Conservation (phyloP, 805 yeast genomes). For the Barnettozyma siamensis region DNA sequence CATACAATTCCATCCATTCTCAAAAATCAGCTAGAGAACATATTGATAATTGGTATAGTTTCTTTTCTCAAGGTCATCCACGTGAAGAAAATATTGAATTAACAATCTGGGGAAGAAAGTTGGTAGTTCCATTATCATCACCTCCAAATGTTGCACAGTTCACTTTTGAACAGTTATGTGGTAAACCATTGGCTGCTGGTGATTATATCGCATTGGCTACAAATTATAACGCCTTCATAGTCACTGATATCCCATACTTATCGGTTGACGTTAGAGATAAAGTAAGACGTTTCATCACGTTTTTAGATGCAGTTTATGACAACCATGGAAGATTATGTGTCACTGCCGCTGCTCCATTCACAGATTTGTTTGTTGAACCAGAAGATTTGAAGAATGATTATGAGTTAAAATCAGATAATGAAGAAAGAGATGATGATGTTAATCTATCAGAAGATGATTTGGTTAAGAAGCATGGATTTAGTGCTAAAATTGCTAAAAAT, state of each 20-base stretch:
- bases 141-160: slow-evolving; percentile 86
- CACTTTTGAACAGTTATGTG: slow-evolving; percentile 82
- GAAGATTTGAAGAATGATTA: slow-evolving; percentile 41
- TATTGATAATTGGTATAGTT: slow-evolving; percentile 69
- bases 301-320: slow-evolving; percentile 93
- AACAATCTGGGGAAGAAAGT: slow-evolving; percentile 84
- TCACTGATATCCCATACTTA: slow-evolving; percentile 88
- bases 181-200: slow-evolving; percentile 84
- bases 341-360: slow-evolving; percentile 82
- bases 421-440: slow-evolving; percentile 22
- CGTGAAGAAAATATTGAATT: slow-evolving; percentile 32
- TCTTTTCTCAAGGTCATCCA: slow-evolving; percentile 60
- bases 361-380: slow-evolving; percentile 80
- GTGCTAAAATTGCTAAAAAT: slow-evolving; percentile 61
- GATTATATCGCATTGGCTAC: slow-evolving; percentile 84
- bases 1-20: slow-evolving; percentile 46
- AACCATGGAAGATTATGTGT: slow-evolving; percentile 83
- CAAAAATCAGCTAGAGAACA: slow-evolving; percentile 51
- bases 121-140: slow-evolving; percentile 68
- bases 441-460: slow-evolving; percentile 48
- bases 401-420: slow-evolving; percentile 20
- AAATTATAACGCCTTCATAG: slow-evolving; percentile 68
- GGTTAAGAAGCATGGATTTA: slow-evolving; percentile 73
- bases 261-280: slow-evolving; percentile 74
- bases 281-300: slow-evolving; percentile 88